These are phyloP conservation scores for Stipa capillata DNA, from an alignment of 176 grass and related monocot species.

Conservation along the genomic window DNA sequence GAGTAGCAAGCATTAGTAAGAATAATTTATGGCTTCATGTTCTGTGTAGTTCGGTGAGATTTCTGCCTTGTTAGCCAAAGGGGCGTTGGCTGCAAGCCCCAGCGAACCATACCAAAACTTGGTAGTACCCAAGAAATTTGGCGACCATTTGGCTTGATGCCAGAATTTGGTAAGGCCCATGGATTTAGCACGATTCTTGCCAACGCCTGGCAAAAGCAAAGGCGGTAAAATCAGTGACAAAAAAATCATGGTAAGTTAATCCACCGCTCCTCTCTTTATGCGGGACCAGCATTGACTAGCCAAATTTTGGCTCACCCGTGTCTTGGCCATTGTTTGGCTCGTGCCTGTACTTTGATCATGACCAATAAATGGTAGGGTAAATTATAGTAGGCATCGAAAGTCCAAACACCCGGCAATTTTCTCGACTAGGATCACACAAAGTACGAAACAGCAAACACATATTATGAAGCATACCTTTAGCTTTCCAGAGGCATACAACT, in stretches of 20 bases:
- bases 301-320: background rate
- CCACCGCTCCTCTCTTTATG: background rate
- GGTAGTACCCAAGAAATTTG: background rate
- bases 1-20: background rate
- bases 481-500: conserved; percentile 58
- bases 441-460: background rate
- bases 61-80: background rate
- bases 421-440: background rate
- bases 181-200: too few relatives aligned
- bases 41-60: background rate
- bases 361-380: background rate
- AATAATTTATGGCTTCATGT: background rate
- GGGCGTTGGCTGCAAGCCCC: background rate
- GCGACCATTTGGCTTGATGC: background rate
- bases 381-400: background rate
- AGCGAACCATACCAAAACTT: background rate
- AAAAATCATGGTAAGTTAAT: background rate
- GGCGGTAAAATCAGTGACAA: background rate
- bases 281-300: background rate
- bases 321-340: background rate
- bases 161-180: background rate
- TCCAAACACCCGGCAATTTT: background rate
- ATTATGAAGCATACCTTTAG: conserved; percentile 41
- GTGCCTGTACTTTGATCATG: background rate
- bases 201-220: background rate